Evolutionary conservation across 164 flowering plant species (phyloP).

Genomic region (Echeveria elegans): DNA sequence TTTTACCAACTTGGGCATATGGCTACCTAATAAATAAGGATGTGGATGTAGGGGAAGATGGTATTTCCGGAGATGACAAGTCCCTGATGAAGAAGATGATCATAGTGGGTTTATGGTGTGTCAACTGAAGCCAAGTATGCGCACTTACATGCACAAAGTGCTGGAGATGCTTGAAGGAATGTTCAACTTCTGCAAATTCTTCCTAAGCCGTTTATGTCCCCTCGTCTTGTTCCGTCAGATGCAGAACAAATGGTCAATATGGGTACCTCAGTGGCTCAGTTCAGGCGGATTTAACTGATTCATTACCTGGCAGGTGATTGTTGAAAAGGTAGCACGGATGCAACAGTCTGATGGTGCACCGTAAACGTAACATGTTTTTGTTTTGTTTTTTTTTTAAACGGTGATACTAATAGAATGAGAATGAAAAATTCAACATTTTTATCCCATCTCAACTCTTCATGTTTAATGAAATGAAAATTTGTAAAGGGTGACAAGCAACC

Average conservation of each 20-base stretch:
- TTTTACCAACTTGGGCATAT: background rate
- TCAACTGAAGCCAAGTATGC: background rate
- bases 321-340: too few species aligned
- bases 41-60: background rate
- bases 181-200: background rate
- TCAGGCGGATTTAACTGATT: background rate
- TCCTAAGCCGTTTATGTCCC: background rate
- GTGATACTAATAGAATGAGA: too few species aligned
- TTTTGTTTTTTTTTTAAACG: too few species aligned
- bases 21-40: background rate
- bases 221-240: background rate
- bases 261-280: background rate
- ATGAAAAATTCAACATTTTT: too few species aligned
- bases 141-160: background rate
- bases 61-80: background rate
- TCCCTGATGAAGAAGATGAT: background rate
- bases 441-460: too few species aligned
- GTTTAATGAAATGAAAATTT: too few species aligned
- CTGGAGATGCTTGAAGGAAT: slow-evolving; percentile 1
- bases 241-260: background rate
- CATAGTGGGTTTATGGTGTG: background rate
- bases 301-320: slow-evolving; percentile 2
- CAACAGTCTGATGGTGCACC: too few species aligned
- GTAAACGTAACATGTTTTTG: too few species aligned
- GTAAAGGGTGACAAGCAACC: too few species aligned